Percentiles rank a stretch among this genome's conserved stretches.
phyloP scores from a whole-genome alignment of 371 early-diverging fungal species.

The Saksenaea oblongispora region DNA sequence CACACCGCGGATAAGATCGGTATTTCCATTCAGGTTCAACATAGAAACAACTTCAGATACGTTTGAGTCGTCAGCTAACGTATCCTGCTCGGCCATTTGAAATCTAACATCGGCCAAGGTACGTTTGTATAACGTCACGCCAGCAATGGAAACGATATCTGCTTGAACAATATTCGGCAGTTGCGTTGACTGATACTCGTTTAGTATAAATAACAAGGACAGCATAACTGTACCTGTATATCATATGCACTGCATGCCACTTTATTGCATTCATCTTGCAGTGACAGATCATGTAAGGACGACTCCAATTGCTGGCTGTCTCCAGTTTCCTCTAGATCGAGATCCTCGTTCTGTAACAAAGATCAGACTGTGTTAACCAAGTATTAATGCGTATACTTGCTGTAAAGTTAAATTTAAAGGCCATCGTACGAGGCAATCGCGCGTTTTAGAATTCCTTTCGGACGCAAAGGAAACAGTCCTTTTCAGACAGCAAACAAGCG shows the following conservation, averaged over 20 bases:
- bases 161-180: conserved; percentile 43
- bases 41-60: conserved; percentile 43
- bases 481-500: no score
- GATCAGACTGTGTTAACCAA: not conserved
- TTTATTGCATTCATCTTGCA: conserved; percentile 28
- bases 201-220: not conserved
- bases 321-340: conserved; percentile 55
- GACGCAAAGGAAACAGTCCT: no score
- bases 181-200: not conserved
- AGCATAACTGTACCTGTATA: conserved; percentile 26
- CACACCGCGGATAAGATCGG: conserved; percentile 82
- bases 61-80: conserved; percentile 39
- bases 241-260: conserved; percentile 36
- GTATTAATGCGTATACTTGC: conserved; percentile 25
- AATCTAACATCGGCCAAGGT: conserved; percentile 83
- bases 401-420: conserved; percentile 64
- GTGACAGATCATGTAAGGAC: conserved; percentile 39
- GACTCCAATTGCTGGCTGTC: conserved; percentile 45
- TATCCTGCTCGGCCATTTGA: conserved; percentile 76
- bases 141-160: conserved; percentile 33
- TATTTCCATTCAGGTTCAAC: conserved; percentile 61
- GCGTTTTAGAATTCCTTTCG: not conserved
- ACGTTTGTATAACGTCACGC: conserved; percentile 53
- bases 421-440: conserved; percentile 19
- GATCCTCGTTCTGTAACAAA: conserved; percentile 46